Evolutionary conservation across 140 eudicot genomes (phyloP).

Genomic region (Flaveria floridana): DNA sequence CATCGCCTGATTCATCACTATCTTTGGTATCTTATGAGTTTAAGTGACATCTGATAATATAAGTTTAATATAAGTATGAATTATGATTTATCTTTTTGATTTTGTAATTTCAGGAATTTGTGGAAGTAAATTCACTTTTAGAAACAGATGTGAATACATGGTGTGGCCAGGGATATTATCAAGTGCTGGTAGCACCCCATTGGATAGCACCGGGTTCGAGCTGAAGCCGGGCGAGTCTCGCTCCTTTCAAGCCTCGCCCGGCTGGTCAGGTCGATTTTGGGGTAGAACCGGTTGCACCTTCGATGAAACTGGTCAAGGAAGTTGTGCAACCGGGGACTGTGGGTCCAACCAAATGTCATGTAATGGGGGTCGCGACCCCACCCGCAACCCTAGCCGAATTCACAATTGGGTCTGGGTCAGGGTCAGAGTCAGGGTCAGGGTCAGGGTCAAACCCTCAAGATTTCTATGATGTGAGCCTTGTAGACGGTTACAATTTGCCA

Average conservation of each 20-base stretch:
- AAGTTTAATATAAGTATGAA: not conserved
- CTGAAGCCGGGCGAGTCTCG: slow-evolving; percentile 57
- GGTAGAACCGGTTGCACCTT: slow-evolving; percentile 71
- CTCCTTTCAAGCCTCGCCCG: slow-evolving; percentile 55
- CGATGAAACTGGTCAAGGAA: slow-evolving; percentile 57
- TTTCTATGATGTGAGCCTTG: slow-evolving; percentile 83
- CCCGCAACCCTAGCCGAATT: slow-evolving; percentile 87
- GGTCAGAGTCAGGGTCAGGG: not conserved
- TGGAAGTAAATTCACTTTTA: slow-evolving; percentile 58
- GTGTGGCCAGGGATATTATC: slow-evolving; percentile 85
- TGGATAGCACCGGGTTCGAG: slow-evolving; percentile 67
- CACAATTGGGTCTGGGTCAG: slow-evolving; percentile 57
- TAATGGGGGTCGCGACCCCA: slow-evolving; percentile 73
- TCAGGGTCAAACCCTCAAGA: slow-evolving; percentile 41
- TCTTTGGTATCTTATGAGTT: not conserved
- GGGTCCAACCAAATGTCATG: slow-evolving; percentile 69
- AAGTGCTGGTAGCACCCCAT: slow-evolving; percentile 54
- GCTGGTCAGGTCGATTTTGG: slow-evolving; percentile 94
- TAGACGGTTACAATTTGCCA: slow-evolving; percentile 84
- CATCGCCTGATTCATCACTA: slow-evolving; percentile 27
- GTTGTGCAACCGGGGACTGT: slow-evolving; percentile 69
- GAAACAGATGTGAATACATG: slow-evolving; percentile 52
- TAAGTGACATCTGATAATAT: not conserved
- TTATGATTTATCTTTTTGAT: not conserved
- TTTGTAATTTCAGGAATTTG: slow-evolving; percentile 38